Evolutionary conservation across 345 rosid species (phyloP).

Genomic region (Microthlaspi erraticum): DNA sequence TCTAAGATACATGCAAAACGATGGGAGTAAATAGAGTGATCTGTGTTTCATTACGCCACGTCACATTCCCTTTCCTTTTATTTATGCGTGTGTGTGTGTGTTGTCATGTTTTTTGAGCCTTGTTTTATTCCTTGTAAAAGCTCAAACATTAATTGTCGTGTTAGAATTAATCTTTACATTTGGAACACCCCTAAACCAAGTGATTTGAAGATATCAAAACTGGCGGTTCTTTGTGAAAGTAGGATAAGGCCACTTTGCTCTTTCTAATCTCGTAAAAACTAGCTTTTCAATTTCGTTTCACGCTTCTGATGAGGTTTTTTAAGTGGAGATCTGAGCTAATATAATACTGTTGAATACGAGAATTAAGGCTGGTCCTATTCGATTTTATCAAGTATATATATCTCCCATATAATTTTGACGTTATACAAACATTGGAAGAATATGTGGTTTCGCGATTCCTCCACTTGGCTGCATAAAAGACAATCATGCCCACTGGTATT

Average conservation of each 20-base stretch:
- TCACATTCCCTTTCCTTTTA: not conserved
- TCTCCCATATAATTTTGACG: too few species aligned
- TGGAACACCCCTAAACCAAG: not conserved
- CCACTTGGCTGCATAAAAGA: too few species aligned
- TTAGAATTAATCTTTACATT: slow-evolving; percentile 5
- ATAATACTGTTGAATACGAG: not conserved
- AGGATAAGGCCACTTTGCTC: not conserved
- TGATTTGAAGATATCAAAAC: not conserved
- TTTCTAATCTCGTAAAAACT: not conserved
- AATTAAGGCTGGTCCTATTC: too few species aligned
- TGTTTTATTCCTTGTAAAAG: slow-evolving; percentile 11
- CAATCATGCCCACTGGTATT: too few species aligned
- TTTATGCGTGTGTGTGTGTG: not conserved
- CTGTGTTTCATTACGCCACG: slow-evolving; percentile 30
- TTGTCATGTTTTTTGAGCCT: slow-evolving; percentile 23
- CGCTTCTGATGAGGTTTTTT: not conserved
- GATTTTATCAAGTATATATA: too few species aligned
- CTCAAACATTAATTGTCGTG: slow-evolving; percentile 14
- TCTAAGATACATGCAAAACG: slow-evolving; percentile 2
- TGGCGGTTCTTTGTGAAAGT: not conserved
- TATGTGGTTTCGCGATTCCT: too few species aligned
- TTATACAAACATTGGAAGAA: too few species aligned
- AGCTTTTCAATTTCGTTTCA: not conserved
- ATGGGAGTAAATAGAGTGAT: not conserved
- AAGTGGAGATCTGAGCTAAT: not conserved